A percentile compares a stretch with the other conserved stretches of the same genome.
phyloP scores from a whole-genome alignment of 108 stramenopile genomes.

The Schizochytrium sp. region DNA sequence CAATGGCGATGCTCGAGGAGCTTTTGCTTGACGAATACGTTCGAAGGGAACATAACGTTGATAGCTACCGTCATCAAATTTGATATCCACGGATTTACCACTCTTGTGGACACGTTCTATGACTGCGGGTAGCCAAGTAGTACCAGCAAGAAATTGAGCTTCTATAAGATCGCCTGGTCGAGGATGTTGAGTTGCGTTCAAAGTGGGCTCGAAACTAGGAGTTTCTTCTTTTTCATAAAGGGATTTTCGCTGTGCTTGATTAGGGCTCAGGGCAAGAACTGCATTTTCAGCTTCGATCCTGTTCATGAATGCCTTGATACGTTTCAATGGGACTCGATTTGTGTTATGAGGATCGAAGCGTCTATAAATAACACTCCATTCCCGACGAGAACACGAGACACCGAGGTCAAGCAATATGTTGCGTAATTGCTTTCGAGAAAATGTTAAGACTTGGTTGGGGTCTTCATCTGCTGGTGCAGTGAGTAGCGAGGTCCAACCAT shows the following conservation, averaged over 20 bases:
- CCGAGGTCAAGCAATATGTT: not conserved
- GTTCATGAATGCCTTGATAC: not conserved
- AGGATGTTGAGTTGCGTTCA: not conserved
- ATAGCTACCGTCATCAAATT: conserved; percentile 7
- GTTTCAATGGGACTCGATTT: not conserved
- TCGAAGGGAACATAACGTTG: not conserved
- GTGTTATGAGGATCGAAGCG: conserved; percentile 16
- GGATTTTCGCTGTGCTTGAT: not conserved
- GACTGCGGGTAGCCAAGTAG: not conserved
- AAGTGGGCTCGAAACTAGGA: not conserved
- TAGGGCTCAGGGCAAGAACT: not conserved
- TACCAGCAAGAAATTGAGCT: not conserved
- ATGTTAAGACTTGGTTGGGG: not conserved
- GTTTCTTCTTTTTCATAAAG: not conserved
- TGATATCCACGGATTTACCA: conserved; percentile 11
- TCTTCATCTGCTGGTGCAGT: conserved; percentile 27
- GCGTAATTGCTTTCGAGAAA: conserved; percentile 21
- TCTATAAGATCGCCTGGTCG: not conserved
- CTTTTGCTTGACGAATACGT: not conserved
- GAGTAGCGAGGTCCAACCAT: conserved; percentile 41
- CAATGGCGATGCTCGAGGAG: too few relatives aligned
- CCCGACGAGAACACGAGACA: not conserved
- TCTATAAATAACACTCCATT: not conserved
- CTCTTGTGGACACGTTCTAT: not conserved
- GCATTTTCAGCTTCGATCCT: not conserved